Percentiles rank a stretch among this genome's conserved stretches.
Evolutionary conservation across 495 filamentous ascomycete genomes (phyloP).

Genomic region (Rhypophila decipiens): DNA sequence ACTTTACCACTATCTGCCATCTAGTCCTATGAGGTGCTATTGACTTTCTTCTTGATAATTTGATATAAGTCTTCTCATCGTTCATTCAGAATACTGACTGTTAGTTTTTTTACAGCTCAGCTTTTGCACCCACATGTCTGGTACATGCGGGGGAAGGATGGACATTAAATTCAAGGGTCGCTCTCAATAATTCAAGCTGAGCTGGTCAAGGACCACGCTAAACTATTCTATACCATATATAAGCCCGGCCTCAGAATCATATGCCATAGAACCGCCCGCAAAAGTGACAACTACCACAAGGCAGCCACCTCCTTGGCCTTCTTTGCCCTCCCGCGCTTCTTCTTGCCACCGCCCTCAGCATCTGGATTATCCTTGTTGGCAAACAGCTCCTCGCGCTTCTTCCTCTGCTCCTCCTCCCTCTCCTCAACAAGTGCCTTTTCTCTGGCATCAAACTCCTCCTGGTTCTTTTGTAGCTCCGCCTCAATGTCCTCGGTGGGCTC

Average conservation of each 20-base stretch:
- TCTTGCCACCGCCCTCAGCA: conserved; percentile 25
- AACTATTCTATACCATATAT: neutral
- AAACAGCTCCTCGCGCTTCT: conserved; percentile 47
- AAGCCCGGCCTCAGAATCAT: neutral
- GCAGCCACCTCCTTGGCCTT: conserved; percentile 8
- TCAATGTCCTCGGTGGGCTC: conserved; percentile 57
- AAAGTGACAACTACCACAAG: no score
- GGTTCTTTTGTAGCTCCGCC: conserved; percentile 59
- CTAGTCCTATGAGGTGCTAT: no score
- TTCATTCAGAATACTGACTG: no score
- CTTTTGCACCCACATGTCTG: no score
- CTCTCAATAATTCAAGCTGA: no score
- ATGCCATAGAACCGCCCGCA: neutral
- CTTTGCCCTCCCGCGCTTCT: conserved; percentile 20
- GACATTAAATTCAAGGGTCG: no score
- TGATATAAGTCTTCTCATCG: no score
- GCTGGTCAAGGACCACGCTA: no score
- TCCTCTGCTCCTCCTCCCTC: conserved; percentile 38
- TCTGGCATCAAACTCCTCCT: conserved; percentile 59
- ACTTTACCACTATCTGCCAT: no score
- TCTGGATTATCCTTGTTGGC: conserved; percentile 34
- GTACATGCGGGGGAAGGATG: no score
- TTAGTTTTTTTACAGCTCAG: no score
- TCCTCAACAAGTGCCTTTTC: conserved; percentile 38
- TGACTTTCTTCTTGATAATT: no score